Evolutionary conservation across 805 yeast species (phyloP).

Genomic region (Candida wancherniae): DNA sequence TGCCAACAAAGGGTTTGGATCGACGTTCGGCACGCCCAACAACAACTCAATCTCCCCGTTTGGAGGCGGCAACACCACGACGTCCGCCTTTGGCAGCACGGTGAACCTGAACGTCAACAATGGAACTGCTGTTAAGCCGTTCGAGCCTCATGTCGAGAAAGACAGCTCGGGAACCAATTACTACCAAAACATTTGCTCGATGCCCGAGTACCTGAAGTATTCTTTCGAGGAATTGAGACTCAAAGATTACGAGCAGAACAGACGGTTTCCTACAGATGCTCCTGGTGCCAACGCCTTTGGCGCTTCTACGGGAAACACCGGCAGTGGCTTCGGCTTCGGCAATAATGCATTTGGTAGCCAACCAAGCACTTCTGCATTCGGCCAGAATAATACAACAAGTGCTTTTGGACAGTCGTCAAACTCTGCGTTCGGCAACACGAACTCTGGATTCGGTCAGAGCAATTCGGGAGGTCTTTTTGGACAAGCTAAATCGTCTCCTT

Average conservation of each 20-base stretch:
- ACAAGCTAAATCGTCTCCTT: slow-evolving; percentile 12
- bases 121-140: slow-evolving; percentile 73
- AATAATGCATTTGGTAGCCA: slow-evolving; percentile 22
- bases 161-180: slow-evolving; percentile 54
- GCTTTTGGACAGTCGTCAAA: slow-evolving; percentile 25
- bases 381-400: slow-evolving; percentile 19
- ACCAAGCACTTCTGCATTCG: slow-evolving; percentile 33
- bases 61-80: slow-evolving; percentile 15
- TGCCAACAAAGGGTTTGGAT: slow-evolving; percentile 16
- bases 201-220: slow-evolving; percentile 84
- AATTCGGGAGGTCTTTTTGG: slow-evolving; percentile 21
- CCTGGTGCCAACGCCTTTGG: slow-evolving; percentile 21
- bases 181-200: slow-evolving; percentile 72
- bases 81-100: slow-evolving; percentile 21
- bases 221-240: slow-evolving; percentile 85
- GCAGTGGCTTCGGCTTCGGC: slow-evolving; percentile 19
- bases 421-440: slow-evolving; percentile 17
- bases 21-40: slow-evolving; percentile 20
- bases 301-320: slow-evolving; percentile 6
- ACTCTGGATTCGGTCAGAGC: slow-evolving; percentile 21
- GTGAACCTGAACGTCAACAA: slow-evolving; percentile 37
- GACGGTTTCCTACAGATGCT: slow-evolving; percentile 50
- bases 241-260: slow-evolving; percentile 77
- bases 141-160: slow-evolving; percentile 63
- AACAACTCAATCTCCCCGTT: slow-evolving; percentile 17